Evolutionary conservation across 2,329 filamentous ascomycete species (phyloP), one percentile per base, ranked within the genome.

Genomic region (Beauveria australis): DNA sequence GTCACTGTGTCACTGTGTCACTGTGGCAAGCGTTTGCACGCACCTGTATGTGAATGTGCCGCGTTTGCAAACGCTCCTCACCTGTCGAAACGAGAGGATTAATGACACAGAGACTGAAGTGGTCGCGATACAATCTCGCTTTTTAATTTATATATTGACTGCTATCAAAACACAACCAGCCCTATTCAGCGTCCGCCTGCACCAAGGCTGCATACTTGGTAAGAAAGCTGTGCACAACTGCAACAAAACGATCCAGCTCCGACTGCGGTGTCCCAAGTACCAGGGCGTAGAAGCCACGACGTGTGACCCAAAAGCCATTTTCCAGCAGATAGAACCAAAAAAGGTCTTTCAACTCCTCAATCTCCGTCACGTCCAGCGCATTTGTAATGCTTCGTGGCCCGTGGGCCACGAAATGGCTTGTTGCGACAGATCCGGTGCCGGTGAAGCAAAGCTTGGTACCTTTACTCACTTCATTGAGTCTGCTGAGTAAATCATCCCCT

Each of bases 271-370:
- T 76, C 33, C 67, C 71, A 24, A 79, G 62, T 16, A 75, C 72
- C 59, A 79, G 64, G 2, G 76, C 73, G 37, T 77, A 71, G 58
- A 73, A 73, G 0, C 78, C 78, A 43, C 76, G 68, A 2, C 73
- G 66, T 1, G 75, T 73, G 10, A 76, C 65, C 72, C 76, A 80
- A 59, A 76, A 79, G 0, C 74, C 73, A 12, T 72, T 69, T 54
- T 78, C 72, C 51, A 79, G 61, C 75, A 79, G 78, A 60, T 79
- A 74, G n/a, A 76, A 72, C 73, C 77, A 78, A 61, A 79, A 76
- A 2, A 80, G 64, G 40, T 77, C 72, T 56, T 72, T 73, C 30
- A 79, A 58, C 19, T 69, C 67, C 22, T 59, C 53, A 5, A 68
- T 61, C 53, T 75, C 72, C 19, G 69, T 67, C 5, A 74, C 63